A percentile compares a stretch with the other conserved stretches of the same genome.
Evolutionary conservation across 1,284 basidiomycete genomes (phyloP).

Genomic region (Sporisorium reilianum): DNA sequence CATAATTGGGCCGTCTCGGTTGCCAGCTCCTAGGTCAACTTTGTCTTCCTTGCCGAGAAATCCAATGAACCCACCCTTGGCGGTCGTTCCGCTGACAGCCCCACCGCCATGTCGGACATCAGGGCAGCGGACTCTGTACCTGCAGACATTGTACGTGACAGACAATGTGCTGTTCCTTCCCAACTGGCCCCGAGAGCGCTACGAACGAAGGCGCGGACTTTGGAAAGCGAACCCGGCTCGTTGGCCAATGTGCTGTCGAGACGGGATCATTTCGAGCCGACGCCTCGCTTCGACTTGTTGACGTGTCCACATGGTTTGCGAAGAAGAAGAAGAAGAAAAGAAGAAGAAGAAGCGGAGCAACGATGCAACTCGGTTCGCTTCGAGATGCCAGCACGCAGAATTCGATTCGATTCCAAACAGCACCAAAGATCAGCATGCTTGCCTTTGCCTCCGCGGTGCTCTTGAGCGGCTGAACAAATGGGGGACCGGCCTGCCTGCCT

Average conservation of each 20-base stretch:
- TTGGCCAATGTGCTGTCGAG: not conserved
- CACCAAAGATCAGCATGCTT: no score
- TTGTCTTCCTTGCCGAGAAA: no score
- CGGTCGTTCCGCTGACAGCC: no score
- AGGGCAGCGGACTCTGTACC: not conserved
- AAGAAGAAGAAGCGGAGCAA: not conserved
- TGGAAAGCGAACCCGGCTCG: not conserved
- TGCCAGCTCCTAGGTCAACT: no score
- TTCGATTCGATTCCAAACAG: no score
- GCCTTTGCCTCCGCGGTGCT: no score
- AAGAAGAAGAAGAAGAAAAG: no score
- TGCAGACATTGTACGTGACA: not conserved
- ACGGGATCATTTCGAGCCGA: not conserved
- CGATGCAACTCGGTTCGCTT: no score
- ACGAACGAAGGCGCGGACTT: not conserved
- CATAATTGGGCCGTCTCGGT: no score
- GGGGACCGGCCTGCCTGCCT: no score
- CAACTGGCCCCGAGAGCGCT: not conserved
- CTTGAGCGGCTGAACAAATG: not conserved
- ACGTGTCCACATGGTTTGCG: not conserved
- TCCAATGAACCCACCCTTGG: no score
- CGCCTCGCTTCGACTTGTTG: not conserved
- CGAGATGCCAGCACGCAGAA: no score
- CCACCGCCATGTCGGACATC: not conserved
- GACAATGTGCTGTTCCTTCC: not conserved